A percentile compares a stretch with the other conserved stretches of the same genome.
These are phyloP conservation scores for Pythium phragmitis DNA, from an alignment of 352 stramenopile genomes.

Conservation along the genomic window DNA sequence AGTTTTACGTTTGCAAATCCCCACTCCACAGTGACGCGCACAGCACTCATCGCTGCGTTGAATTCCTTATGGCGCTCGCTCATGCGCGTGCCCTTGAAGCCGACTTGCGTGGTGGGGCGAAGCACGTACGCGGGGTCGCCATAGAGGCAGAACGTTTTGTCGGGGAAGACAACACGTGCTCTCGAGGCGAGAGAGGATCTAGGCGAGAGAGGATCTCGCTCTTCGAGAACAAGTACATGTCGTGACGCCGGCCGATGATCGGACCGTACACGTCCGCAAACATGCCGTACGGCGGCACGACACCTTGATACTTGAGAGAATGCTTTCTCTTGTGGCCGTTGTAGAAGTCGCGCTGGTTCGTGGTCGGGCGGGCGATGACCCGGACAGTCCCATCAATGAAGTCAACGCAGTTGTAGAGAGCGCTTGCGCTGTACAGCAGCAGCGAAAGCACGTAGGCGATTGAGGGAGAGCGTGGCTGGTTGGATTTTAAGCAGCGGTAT, in stretches of 20 bases:
- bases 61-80: conserved; percentile 3
- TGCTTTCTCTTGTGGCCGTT: conserved; percentile 33
- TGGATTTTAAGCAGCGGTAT: no score
- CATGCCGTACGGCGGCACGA: conserved; percentile 23
- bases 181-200: no score
- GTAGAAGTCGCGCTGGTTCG: conserved; percentile 6
- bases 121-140: conserved; percentile 14
- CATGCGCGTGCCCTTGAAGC: conserved; percentile 2
- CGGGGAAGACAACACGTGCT: no score
- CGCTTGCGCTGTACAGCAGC: neutral
- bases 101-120: conserved; percentile 5
- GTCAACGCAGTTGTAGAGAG: conserved; percentile 6
- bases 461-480: neutral
- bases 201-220: neutral
- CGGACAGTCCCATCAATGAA: conserved; percentile 13
- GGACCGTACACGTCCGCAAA: conserved; percentile 23
- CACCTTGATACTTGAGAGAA: conserved; percentile 26
- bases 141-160: no score
- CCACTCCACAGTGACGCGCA: conserved; percentile 14
- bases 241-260: conserved; percentile 19
- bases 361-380: neutral
- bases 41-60: conserved; percentile 13
- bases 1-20: conserved; percentile 12
- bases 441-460: neutral
- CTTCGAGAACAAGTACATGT: conserved; percentile 14